These are phyloP conservation scores for Lolium rigidum DNA, from an alignment of 176 grass and related monocot genomes.

Conservation along the genomic window DNA sequence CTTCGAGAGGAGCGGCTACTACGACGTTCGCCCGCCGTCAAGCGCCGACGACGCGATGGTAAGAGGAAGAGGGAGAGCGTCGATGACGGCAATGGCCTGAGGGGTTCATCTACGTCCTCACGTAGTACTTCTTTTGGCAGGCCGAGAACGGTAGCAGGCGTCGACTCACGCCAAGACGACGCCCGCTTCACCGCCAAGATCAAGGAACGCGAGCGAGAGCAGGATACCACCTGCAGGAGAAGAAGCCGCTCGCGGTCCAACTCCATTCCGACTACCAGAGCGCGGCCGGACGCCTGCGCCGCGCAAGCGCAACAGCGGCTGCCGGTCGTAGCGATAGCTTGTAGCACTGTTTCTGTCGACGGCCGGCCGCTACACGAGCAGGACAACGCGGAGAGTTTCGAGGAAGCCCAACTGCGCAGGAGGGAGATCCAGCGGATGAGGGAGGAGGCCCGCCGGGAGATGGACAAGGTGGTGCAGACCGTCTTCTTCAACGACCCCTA, in stretches of 20 bases:
- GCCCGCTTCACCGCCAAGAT: background rate
- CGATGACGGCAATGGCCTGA: background rate
- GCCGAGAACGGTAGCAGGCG: background rate
- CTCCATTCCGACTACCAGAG: background rate
- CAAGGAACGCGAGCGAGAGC: background rate
- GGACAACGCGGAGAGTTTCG: background rate
- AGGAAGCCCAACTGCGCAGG: background rate
- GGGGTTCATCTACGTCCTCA: background rate
- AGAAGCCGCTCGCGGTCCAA: background rate
- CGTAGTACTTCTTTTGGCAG: background rate
- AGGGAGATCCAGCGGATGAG: constrained; percentile 1
- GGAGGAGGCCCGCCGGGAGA: constrained; percentile 26
- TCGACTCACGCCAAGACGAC: background rate
- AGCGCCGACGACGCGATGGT: background rate
- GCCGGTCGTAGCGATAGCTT: background rate
- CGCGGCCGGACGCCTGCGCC: background rate
- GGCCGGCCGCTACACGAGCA: background rate
- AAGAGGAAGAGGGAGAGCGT: constrained; percentile 15
- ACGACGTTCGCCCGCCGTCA: background rate
- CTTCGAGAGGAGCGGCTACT: too few species aligned
- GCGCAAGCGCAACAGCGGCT: background rate
- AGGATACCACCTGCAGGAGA: background rate
- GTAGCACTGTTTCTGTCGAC: background rate
- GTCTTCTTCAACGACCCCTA: constrained; percentile 34
- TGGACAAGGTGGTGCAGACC: constrained; percentile 28